phyloP scores from a whole-genome alignment of 2,329 filamentous ascomycete genomes.

The Rhexocercosporidium sp. region DNA sequence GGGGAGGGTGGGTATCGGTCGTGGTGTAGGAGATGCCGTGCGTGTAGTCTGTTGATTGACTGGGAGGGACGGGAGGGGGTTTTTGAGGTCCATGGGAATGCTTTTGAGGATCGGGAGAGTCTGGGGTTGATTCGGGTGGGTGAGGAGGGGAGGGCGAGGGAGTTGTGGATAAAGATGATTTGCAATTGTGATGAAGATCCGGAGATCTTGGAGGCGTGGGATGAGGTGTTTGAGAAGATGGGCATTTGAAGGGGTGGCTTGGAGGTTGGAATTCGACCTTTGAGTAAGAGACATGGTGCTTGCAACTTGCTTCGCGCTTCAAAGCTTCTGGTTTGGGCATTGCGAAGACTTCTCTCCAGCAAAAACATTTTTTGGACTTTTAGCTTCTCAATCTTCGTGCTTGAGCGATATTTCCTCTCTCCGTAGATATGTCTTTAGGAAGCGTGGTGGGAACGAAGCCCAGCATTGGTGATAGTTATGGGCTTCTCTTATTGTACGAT shows the following conservation, averaged over 20 bases:
- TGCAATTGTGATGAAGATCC: background rate
- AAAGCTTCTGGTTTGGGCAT: no score
- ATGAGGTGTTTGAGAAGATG: constrained; percentile 81
- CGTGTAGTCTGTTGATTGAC: background rate
- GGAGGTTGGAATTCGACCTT: no score
- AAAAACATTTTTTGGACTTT: no score
- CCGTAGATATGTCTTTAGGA: no score
- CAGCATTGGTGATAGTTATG: no score
- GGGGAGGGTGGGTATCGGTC: background rate
- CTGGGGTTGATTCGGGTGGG: background rate
- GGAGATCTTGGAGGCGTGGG: constrained; percentile 79
- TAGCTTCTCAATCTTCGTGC: no score
- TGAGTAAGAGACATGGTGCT: no score
- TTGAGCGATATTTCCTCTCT: no score
- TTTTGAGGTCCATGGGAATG: background rate
- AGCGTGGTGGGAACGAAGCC: no score
- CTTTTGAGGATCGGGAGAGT: background rate
- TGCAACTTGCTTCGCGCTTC: no score
- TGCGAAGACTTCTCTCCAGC: no score
- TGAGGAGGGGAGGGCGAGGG: background rate
- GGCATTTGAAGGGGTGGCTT: constrained; percentile 54
- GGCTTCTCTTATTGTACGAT: no score
- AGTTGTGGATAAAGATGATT: background rate
- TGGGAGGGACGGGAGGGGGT: background rate
- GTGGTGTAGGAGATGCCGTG: background rate